Base-by-base conservation (phyloP, 1,284 basidiomycete species). In the Sporisorium iseilematis-ciliati region DNA sequence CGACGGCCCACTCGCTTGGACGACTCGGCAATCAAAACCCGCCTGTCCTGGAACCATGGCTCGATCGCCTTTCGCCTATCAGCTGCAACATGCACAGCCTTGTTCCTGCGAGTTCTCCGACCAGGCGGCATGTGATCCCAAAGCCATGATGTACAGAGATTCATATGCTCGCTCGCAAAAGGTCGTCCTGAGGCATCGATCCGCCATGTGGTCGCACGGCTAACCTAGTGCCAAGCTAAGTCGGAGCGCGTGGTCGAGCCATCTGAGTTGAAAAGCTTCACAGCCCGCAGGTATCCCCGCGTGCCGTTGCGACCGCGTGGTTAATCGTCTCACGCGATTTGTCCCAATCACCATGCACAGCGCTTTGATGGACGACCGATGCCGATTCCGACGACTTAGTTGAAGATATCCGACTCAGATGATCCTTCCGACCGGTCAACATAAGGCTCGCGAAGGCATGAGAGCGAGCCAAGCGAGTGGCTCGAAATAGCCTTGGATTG, bases 221-320 rank as follows among this genome's bases (percentile, higher is more conserved):
- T 5, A n/a, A n/a, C n/a, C n/a, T n/a, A 6, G 7, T 23, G 33
- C 50, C 35, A 38, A 40, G 50, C 35, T 25, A 3, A 23, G n/a
- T n/a, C n/a, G n/a, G n/a, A 41, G 3, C 40, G 25, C 25, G 25
- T 54, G 40, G 52, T 54, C 52, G 40, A 31, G 26, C 18, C 25
- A 16, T 26, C 52, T 54, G 52, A 54, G 52, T 54, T n/a, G 25
- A 54, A 50, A 50, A 35, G 49, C 49, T 35, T 35, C 49, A 50
- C 49, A 50, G 31, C 49, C 49, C 31, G 49, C 31, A 5, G 33
- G 46, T 7, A 29, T 46, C 21, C 10, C 6, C 45, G 45, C 25
- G 45, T 48, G 35, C 35, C 33, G 33, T 7, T 48, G n/a, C 48
- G 48, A 50, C 49, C 49, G 49, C 49, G 31, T 50, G 49, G 29